Conservation (phyloP, 75 land plant genomes). For the Pinus tabuliformis region DNA sequence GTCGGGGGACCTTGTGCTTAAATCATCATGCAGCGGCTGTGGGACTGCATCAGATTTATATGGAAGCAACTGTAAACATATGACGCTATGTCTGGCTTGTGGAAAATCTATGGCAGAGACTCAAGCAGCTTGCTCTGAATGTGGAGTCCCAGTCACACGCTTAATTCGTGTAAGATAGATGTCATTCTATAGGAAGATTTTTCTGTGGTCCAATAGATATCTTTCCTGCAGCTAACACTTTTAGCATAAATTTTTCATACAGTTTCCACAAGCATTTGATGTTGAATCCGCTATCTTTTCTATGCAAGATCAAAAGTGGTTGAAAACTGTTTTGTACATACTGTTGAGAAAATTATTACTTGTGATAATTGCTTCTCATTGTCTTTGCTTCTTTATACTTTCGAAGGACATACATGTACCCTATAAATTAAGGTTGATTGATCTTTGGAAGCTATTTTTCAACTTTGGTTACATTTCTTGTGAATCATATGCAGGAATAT, state of each 20-base stretch:
- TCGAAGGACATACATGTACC: neutral
- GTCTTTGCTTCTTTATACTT: neutral
- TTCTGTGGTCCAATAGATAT: neutral
- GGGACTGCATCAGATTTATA: constrained; percentile 72
- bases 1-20: constrained; percentile 78
- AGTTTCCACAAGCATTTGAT: constrained; percentile 1
- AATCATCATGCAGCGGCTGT: constrained; percentile 74
- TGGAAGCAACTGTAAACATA: constrained; percentile 92
- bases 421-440: neutral
- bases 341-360: neutral
- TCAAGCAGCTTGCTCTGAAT: constrained; percentile 56
- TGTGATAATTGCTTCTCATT: neutral
- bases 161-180: constrained; percentile 63
- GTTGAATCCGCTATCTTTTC: neutral
- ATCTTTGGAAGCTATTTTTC: neutral
- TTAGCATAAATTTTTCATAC: neutral
- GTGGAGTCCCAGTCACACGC: constrained; percentile 60
- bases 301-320: neutral
- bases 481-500: constrained; percentile 63
- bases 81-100: constrained; percentile 83
- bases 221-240: neutral
- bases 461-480: neutral
- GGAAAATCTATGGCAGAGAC: constrained; percentile 79
- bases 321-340: neutral
- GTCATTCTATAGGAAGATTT: neutral